These are phyloP conservation scores for Aureobasidium sp. DNA, from an alignment of 2,329 filamentous ascomycete genomes.

Conservation along the genomic window DNA sequence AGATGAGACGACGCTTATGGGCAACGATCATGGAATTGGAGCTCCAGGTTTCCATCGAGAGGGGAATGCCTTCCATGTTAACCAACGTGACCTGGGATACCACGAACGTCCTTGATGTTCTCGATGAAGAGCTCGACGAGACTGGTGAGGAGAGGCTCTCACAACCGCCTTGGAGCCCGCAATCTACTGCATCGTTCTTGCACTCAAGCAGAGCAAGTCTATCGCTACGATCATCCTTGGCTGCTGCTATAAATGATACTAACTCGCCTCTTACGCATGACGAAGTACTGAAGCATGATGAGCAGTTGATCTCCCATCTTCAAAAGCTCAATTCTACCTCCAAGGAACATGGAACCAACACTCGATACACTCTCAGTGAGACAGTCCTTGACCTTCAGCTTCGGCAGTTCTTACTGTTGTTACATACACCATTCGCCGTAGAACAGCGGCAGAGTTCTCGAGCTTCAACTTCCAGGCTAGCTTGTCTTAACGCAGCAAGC, in stretches of 20 bases:
- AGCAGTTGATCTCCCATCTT: neutral
- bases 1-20: conserved; percentile 64
- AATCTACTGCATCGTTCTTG: neutral
- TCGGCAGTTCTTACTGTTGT: neutral
- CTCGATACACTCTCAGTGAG: neutral
- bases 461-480: neutral
- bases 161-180: neutral
- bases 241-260: neutral
- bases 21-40: conserved; percentile 63
- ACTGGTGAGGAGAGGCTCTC: neutral
- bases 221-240: neutral
- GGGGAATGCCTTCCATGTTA: conserved; percentile 50
- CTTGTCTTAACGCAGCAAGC: neutral
- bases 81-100: neutral
- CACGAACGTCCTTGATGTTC: neutral
- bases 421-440: neutral
- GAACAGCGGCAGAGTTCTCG: neutral
- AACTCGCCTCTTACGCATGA: neutral
- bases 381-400: neutral
- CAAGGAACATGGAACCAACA: neutral
- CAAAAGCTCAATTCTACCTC: neutral
- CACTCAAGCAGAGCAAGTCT: neutral
- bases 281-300: neutral
- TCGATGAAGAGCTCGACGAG: neutral
- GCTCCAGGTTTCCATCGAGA: conserved; percentile 60